phyloP scores from a whole-genome alignment of 1,139 yeast species.

The Suhomyces wounanorum region DNA sequence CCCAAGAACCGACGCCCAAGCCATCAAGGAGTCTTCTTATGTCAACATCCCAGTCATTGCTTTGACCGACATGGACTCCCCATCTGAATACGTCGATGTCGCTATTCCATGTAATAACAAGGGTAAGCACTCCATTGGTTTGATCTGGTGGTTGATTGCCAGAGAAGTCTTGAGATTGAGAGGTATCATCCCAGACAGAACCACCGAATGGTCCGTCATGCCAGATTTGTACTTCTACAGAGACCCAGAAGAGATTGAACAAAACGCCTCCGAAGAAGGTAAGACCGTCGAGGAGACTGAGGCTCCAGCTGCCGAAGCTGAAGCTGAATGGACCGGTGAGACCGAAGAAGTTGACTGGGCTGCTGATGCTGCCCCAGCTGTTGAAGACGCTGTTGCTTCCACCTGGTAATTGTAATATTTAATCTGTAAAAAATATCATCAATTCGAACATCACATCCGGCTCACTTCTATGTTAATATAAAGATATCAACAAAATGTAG shows the following conservation, averaged over 20 bases:
- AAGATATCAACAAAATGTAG: slow-evolving; percentile 7
- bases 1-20: slow-evolving; percentile 99
- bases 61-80: slow-evolving; percentile 97
- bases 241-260: slow-evolving; percentile 99
- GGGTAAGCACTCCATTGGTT: slow-evolving; percentile 99
- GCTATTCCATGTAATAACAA: slow-evolving; percentile 99
- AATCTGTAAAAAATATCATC: slow-evolving; percentile 16
- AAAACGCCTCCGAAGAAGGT: slow-evolving; percentile 68
- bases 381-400: slow-evolving; percentile 76
- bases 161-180: slow-evolving; percentile 99
- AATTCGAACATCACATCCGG: slow-evolving; percentile 13
- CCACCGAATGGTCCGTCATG: slow-evolving; percentile 98
- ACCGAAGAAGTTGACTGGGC: slow-evolving; percentile 67
- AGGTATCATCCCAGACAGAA: slow-evolving; percentile 97
- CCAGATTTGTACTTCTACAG: slow-evolving; percentile 99
- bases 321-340: slow-evolving; percentile 57
- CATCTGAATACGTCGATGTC: slow-evolving; percentile 98
- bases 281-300: slow-evolving; percentile 53
- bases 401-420: slow-evolving; percentile 42
- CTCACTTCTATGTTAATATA: slow-evolving; percentile 14
- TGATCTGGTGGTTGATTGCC: slow-evolving; percentile 99
- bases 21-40: slow-evolving; percentile 99
- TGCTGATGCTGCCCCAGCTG: slow-evolving; percentile 68
- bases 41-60: slow-evolving; percentile 99
- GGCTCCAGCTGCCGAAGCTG: slow-evolving; percentile 53